Evolutionary conservation across 768 basidiomycete species (phyloP).

Genomic region (Kwoniella mangroviensis): DNA sequence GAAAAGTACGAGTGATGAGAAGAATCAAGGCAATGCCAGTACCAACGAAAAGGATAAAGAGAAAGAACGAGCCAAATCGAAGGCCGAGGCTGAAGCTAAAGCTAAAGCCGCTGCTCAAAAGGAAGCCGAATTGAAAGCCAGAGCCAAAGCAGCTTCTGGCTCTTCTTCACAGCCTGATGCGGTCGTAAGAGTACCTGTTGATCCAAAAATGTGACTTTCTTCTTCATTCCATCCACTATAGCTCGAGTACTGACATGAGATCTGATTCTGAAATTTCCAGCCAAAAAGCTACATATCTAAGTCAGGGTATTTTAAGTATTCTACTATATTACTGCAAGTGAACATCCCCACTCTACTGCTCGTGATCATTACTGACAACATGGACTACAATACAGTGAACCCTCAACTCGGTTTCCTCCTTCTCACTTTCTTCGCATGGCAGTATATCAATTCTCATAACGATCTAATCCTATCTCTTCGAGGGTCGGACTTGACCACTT

Average conservation of each 20-base stretch:
- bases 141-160: neutral
- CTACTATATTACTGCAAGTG: constrained; percentile 37
- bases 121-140: constrained; percentile 3
- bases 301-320: constrained; percentile 37
- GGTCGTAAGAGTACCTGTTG: neutral
- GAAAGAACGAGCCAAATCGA: constrained; percentile 18
- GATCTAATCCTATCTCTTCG: neutral
- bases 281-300: constrained; percentile 39
- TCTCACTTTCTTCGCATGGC: constrained; percentile 39
- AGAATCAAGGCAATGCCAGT: neutral
- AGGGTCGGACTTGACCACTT: neutral
- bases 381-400: constrained; percentile 18
- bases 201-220: constrained; percentile 38
- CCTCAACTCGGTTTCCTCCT: constrained; percentile 36
- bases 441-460: constrained; percentile 29
- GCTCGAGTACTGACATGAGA: constrained; percentile 6
- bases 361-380: no score
- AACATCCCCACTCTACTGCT: neutral
- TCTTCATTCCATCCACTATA: neutral
- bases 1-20: constrained; percentile 7
- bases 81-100: constrained; percentile 28
- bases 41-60: constrained; percentile 24
- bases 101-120: constrained; percentile 15
- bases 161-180: neutral
- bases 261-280: constrained; percentile 11